Conservation (phyloP, 805 yeast genomes). For the Candida krabiensis region DNA sequence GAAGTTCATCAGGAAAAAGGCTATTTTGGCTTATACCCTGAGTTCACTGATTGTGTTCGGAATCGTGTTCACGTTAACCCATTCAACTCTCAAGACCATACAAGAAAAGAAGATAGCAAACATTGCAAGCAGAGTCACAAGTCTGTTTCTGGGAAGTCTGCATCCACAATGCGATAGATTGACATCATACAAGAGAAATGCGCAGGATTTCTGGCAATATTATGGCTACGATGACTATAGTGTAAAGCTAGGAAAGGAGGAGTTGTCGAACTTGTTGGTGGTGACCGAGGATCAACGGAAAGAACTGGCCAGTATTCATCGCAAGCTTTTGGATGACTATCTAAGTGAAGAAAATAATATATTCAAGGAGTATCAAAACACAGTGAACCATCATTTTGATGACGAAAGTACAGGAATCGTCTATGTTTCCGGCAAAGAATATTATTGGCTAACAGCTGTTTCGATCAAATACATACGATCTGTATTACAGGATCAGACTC, state of each 20-base stretch:
- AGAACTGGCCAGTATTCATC: slow-evolving; percentile 25
- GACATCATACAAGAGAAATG: slow-evolving; percentile 21
- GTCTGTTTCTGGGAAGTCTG: slow-evolving; percentile 9
- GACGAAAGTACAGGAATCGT: slow-evolving; percentile 27
- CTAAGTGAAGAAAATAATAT: slow-evolving; percentile 15
- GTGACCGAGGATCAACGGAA: slow-evolving; percentile 24
- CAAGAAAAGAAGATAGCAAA: slow-evolving; percentile 16
- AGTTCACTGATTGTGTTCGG: slow-evolving; percentile 3
- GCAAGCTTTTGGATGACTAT: slow-evolving; percentile 15
- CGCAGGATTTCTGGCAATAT: slow-evolving; percentile 30
- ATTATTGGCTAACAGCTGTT: slow-evolving; percentile 31
- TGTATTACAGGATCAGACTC: slow-evolving; percentile 30
- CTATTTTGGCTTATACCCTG: slow-evolving; percentile 5
- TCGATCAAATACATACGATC: slow-evolving; percentile 32
- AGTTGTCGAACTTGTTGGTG: slow-evolving; percentile 21
- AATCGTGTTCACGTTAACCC: slow-evolving; percentile 5
- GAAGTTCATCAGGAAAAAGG: slow-evolving; percentile 8
- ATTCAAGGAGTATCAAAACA: slow-evolving; percentile 12
- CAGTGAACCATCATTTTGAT: slow-evolving; percentile 11
- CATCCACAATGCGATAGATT: slow-evolving; percentile 27
- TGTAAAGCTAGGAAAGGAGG: slow-evolving; percentile 19
- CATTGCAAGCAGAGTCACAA: slow-evolving; percentile 15
- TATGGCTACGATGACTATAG: slow-evolving; percentile 31
- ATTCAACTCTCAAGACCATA: slow-evolving; percentile 12
- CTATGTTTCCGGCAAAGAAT: slow-evolving; percentile 30